These are phyloP conservation scores for Aureobasidium musti DNA, from an alignment of 2,329 filamentous ascomycete genomes.

Conservation along the genomic window DNA sequence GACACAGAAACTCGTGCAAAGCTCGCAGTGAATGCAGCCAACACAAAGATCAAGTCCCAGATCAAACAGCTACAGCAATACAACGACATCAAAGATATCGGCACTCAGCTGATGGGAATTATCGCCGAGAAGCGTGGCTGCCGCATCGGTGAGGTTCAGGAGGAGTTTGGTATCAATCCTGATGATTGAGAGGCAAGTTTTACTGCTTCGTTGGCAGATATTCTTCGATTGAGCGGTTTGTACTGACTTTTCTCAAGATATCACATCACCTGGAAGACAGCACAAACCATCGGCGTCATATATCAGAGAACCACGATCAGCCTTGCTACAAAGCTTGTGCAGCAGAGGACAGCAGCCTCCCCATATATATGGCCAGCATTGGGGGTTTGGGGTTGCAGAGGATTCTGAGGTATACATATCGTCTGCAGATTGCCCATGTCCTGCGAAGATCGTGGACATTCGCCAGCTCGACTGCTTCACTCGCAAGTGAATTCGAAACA, in stretches of 20 bases:
- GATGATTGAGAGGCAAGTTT: slow-evolving; percentile 45
- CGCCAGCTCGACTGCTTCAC: neutral
- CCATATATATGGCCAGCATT: too few relatives aligned
- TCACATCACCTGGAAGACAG: neutral
- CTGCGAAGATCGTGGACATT: neutral
- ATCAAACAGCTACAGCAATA: slow-evolving; percentile 68
- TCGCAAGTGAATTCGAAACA: neutral
- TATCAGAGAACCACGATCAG: neutral
- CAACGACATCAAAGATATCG: slow-evolving; percentile 71
- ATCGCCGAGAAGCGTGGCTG: slow-evolving; percentile 66
- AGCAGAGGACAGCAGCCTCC: neutral
- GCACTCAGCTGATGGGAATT: slow-evolving; percentile 65
- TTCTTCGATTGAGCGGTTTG: neutral
- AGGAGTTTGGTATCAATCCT: slow-evolving; percentile 50
- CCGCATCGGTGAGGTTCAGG: slow-evolving; percentile 53
- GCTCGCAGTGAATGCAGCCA: slow-evolving; percentile 47
- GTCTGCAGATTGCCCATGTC: neutral
- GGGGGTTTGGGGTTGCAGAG: neutral
- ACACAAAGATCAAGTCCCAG: slow-evolving; percentile 60
- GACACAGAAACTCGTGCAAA: slow-evolving; percentile 30
- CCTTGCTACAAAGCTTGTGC: neutral
- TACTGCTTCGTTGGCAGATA: too few relatives aligned
- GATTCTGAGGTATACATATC: neutral
- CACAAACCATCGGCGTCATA: neutral
- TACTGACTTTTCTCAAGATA: neutral